Conservation (phyloP, 148 eudicot species). For the Hydrangea macrophylla region DNA sequence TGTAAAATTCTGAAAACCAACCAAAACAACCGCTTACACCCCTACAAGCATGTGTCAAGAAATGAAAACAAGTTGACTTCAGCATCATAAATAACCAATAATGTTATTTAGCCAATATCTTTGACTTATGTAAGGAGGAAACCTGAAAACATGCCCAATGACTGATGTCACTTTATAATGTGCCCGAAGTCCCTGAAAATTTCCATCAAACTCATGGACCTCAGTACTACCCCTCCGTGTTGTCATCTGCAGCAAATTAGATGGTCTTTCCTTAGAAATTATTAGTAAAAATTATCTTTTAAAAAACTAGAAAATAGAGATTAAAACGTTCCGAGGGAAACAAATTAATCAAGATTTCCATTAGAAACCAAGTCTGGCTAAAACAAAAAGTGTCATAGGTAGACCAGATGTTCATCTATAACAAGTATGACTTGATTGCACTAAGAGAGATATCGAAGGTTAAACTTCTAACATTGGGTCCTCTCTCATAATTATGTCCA, state of each 20-base stretch:
- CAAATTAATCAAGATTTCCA: neutral
- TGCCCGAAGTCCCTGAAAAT: constrained; percentile 52
- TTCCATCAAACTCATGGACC: constrained; percentile 86
- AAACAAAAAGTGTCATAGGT: neutral
- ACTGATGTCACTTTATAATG: constrained; percentile 86
- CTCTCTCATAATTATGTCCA: neutral
- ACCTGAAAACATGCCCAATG: constrained; percentile 99
- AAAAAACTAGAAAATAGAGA: neutral
- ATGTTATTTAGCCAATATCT: neutral
- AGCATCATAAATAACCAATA: neutral
- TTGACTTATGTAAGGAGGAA: neutral
- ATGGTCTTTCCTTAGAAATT: neutral
- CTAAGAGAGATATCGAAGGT: neutral
- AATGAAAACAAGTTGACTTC: neutral
- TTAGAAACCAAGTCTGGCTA: neutral
- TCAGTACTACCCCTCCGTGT: constrained; percentile 87
- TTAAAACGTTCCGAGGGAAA: neutral
- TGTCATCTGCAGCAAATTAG: constrained; percentile 67
- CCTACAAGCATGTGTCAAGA: neutral
- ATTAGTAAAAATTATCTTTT: neutral
- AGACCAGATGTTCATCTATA: neutral
- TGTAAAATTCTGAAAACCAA: no score
- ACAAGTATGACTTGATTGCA: neutral
- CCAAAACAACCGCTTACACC: no score
- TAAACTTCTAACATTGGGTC: neutral